Conservation (phyloP, 257 asterid species). For the Striga asiatica region DNA sequence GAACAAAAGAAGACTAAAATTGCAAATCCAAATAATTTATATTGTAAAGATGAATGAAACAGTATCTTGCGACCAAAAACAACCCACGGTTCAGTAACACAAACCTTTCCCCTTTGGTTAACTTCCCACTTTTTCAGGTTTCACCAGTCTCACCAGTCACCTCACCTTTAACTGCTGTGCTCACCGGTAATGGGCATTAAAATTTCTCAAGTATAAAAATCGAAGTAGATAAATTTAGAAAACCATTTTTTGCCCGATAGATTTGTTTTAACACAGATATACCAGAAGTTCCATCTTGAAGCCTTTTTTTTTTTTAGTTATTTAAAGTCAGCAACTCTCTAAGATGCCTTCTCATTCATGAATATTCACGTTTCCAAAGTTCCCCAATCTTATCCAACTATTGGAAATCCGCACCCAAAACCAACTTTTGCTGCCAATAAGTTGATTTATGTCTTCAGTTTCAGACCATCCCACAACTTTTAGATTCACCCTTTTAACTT, state of each 20-base stretch:
- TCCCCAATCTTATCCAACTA: not conserved
- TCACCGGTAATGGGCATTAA: not conserved
- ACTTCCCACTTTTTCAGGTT: too few species aligned
- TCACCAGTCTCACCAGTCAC: too few species aligned
- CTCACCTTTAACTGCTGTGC: not conserved
- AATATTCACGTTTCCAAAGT: not conserved
- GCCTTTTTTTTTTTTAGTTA: not conserved
- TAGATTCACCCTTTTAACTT: not conserved
- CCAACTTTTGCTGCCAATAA: not conserved
- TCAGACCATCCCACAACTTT: not conserved
- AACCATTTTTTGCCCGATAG: not conserved
- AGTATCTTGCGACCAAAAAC: not conserved
- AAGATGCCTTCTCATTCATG: not conserved
- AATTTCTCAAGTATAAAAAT: not conserved
- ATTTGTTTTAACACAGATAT: not conserved
- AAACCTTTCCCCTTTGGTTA: not conserved
- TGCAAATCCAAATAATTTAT: too few species aligned
- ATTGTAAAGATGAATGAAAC: not conserved
- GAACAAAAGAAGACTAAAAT: too few species aligned
- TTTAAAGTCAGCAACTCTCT: not conserved
- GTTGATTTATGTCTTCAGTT: not conserved
- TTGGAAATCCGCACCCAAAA: too few species aligned
- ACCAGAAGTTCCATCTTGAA: not conserved
- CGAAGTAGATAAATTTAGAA: not conserved
- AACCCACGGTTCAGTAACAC: not conserved